Conservation (phyloP, 2,329 filamentous ascomycete genomes). For the Chaetomium olivaceum region DNA sequence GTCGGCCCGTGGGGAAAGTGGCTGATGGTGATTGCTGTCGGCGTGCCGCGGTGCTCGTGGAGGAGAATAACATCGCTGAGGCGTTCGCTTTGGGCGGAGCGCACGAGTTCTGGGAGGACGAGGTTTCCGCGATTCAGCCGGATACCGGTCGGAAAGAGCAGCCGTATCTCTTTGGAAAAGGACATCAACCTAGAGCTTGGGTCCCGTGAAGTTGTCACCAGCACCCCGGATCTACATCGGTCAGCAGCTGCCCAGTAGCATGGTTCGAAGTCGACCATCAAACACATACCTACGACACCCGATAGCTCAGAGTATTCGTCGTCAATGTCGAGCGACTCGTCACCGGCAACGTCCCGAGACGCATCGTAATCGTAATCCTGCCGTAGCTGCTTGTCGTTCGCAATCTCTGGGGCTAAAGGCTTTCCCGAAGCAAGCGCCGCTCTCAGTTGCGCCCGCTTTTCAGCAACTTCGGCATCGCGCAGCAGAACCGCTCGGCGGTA, state of each 20-base stretch:
- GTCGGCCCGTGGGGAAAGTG: conserved; percentile 87
- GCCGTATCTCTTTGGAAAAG: conserved; percentile 76
- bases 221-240: conserved; percentile 58
- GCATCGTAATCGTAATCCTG: conserved; percentile 95
- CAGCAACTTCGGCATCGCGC: conserved; percentile 86
- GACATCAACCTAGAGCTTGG: conserved; percentile 81
- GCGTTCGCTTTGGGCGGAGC: conserved; percentile 75
- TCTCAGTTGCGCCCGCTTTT: conserved; percentile 85
- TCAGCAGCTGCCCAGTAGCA: not conserved
- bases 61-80: conserved; percentile 83
- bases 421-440: conserved; percentile 87
- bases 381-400: conserved; percentile 80
- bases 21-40: conserved; percentile 83
- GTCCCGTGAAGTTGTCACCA: conserved; percentile 88
- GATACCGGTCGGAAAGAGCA: conserved; percentile 34
- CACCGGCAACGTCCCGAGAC: conserved; percentile 65
- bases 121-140: conserved; percentile 83
- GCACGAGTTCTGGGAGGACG: conserved; percentile 80
- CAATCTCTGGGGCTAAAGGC: conserved; percentile 76
- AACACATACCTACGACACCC: conserved; percentile 74
- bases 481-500: conserved; percentile 86
- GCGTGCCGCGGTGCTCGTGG: conserved; percentile 76
- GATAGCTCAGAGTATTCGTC: conserved; percentile 90
- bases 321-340: conserved; percentile 74
- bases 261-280: not conserved